Base-by-base conservation (phyloP, 371 early-diverging fungal species). In the Zopfochytrium polystomum region DNA sequence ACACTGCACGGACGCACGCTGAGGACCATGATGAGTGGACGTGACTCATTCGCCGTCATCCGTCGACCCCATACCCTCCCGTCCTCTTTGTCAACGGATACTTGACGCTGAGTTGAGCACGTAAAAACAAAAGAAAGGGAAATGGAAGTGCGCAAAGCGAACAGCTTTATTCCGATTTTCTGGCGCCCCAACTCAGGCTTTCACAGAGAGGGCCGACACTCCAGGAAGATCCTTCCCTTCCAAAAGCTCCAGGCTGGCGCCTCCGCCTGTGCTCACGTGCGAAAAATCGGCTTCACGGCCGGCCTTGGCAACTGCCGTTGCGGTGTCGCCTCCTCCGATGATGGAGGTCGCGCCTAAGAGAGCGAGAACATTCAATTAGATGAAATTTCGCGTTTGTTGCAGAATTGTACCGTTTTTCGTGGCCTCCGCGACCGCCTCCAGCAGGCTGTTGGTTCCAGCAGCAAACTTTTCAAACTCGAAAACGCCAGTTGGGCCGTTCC, bases 401-500 rank as follows among this genome's bases (percentile, higher is more conserved):
- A n/a, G n/a, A n/a, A n/a, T n/a, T n/a, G n/a, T n/a, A 43, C 77
- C 90, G 23, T 85, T 77, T 43, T 85, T 73, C 57, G 95, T 92
- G 44, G 93, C 92, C 59, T 83, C 79, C 51, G 91, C 86, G 55
- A 91, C 89, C 38, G 93, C 93, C 52, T 91, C 87, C 66, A 96
- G 78, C 44, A 89, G 80, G 25, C 80, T 65, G 75, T 87, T 89
- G 67, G 98, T 98, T 58, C 99, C 98, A 13, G 63, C 71, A 32
- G 91, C 89, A 70, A 95, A 98, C 70, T 89, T 89, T 34, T 87
- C 90, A 64, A 93, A 93, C 83, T 99, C 99, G 78, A 97, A 98
- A 54, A 96, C 96, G 71, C 99, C 99, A 58, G 90, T 85, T 43
- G 98, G 98, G 18, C 95, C 99, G 82, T 99, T 98, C 99, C 99